Evolutionary conservation across 306 rosid genomes (phyloP).

Genomic region (Styphnolobium japonicum): DNA sequence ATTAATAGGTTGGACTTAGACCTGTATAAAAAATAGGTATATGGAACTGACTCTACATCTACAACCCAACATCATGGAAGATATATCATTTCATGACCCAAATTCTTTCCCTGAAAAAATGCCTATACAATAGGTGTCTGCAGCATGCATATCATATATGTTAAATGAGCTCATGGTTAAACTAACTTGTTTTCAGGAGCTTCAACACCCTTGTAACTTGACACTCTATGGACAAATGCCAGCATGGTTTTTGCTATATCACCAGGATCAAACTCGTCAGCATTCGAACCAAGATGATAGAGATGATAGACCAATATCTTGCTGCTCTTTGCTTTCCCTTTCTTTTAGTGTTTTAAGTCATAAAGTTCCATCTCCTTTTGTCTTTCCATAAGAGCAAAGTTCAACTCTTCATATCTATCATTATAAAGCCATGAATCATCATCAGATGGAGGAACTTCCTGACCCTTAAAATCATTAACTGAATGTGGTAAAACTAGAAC

Average conservation of each 20-base stretch:
- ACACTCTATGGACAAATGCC: conserved; percentile 73
- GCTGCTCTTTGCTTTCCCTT: conserved; percentile 55
- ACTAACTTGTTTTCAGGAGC: conserved; percentile 76
- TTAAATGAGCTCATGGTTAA: neutral
- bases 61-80: conserved; percentile 1
- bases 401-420: conserved; percentile 88
- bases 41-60: conserved; percentile 9
- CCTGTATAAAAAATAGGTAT: neutral
- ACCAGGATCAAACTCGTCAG: conserved; percentile 60
- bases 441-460: conserved; percentile 76
- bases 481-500: conserved; percentile 68
- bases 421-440: conserved; percentile 82
- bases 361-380: conserved; percentile 83
- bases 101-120: neutral
- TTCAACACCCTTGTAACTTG: conserved; percentile 91
- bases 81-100: conserved; percentile 2
- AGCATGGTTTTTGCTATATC: conserved; percentile 79
- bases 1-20: neutral
- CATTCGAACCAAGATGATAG: conserved; percentile 44
- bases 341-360: conserved; percentile 60
- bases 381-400: conserved; percentile 75
- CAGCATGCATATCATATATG: conserved; percentile 13
- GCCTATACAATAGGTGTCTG: neutral
- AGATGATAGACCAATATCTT: conserved; percentile 42
- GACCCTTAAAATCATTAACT: conserved; percentile 55